Evolutionary conservation across 2,329 filamentous ascomycete genomes (phyloP).

Genomic region (Botrytis sinoallii): DNA sequence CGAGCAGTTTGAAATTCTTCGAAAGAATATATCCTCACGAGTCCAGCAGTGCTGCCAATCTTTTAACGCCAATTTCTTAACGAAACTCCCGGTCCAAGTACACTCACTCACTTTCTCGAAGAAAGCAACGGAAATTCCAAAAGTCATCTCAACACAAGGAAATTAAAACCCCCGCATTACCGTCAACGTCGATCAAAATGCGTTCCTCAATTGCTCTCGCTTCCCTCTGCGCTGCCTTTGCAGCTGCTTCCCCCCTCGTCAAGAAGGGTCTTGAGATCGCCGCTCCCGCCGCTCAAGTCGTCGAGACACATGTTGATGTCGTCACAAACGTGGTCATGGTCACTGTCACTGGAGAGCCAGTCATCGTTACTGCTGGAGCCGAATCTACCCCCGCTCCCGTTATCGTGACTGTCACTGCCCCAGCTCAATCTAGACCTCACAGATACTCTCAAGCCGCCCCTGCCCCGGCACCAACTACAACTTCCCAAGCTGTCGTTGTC

Average conservation of each 20-base stretch:
- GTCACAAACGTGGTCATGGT: conserved; percentile 40
- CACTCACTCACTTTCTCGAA: conserved; percentile 27
- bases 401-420: conserved; percentile 16
- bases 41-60: conserved; percentile 37
- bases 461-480: conserved; percentile 12
- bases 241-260: conserved; percentile 38
- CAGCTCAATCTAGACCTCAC: conserved; percentile 16
- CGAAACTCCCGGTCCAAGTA: conserved; percentile 21
- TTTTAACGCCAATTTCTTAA: conserved; percentile 18
- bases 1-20: conserved; percentile 26
- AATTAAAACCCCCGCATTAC: conserved; percentile 8
- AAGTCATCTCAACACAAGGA: neutral
- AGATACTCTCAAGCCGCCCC: conserved; percentile 1
- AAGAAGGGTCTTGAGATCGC: conserved; percentile 24
- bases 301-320: conserved; percentile 27
- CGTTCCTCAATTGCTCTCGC: conserved; percentile 41
- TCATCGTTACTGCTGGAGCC: conserved; percentile 8
- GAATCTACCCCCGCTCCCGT: conserved; percentile 7
- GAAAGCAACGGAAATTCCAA: conserved; percentile 25
- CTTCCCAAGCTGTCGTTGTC: conserved; percentile 10
- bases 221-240: conserved; percentile 39
- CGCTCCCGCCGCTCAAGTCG: neutral
- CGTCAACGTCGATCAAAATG: conserved; percentile 38
- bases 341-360: conserved; percentile 21
- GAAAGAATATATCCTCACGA: conserved; percentile 29